These are phyloP conservation scores for Cryptococcus hybrid DNA, from an alignment of 1,284 basidiomycete genomes.

Conservation along the genomic window DNA sequence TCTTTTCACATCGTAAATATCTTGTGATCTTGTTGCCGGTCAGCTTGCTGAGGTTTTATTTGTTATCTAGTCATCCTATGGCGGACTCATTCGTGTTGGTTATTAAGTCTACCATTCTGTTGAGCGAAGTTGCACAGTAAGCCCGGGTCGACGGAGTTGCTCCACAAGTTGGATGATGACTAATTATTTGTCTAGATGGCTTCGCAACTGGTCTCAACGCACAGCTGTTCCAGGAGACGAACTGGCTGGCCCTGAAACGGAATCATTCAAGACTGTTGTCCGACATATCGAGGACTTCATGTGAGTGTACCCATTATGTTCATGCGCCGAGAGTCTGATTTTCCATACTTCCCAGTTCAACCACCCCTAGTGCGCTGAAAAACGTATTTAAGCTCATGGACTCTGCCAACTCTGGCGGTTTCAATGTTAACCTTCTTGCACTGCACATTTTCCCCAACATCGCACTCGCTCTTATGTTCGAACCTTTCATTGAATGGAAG, in stretches of 20 bases:
- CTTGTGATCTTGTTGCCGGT: background rate
- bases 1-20: constrained; percentile 23
- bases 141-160: background rate
- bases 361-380: constrained; percentile 26
- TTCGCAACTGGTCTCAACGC: constrained; percentile 39
- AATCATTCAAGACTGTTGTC: constrained; percentile 22
- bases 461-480: constrained; percentile 29
- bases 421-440: constrained; percentile 33
- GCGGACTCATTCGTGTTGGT: constrained; percentile 36
- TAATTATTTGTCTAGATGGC: constrained; percentile 15
- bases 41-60: constrained; percentile 1
- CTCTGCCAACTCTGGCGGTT: constrained; percentile 7
- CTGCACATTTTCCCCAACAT: constrained; percentile 41
- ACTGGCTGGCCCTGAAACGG: constrained; percentile 15
- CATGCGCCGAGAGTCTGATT: background rate
- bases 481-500: constrained; percentile 36
- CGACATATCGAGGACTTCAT: constrained; percentile 36
- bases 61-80: constrained; percentile 29
- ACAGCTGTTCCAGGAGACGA: constrained; percentile 28
- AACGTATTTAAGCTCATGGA: constrained; percentile 31
- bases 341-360: constrained; percentile 7
- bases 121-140: constrained; percentile 17
- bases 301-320: constrained; percentile 13
- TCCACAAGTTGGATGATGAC: background rate
- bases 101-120: constrained; percentile 31